Evolutionary conservation across 2,329 filamentous ascomycete species (phyloP), one percentile per base, ranked within the genome.

Genomic region (Lojkania enalia): DNA sequence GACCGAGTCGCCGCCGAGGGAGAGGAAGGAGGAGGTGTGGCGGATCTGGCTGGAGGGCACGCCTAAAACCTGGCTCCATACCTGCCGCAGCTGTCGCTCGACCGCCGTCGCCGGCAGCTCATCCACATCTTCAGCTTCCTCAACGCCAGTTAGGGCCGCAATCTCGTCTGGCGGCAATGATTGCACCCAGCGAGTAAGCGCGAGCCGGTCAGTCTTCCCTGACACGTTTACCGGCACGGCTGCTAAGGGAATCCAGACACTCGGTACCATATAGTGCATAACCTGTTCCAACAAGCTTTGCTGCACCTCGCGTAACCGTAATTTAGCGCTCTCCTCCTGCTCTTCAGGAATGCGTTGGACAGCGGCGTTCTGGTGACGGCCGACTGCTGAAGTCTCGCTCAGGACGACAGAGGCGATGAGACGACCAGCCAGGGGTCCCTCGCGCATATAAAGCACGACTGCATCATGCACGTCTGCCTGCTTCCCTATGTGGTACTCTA

Each of bases 361-460:
- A 27, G 23, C n/a, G 7, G n/a, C 7, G 23, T 27, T 7, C n/a
- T n/a, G n/a, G n/a, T n/a, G n/a, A 27, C 23, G 23, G 7, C n/a
- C 7, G 7, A 27, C 7, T 7, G 23, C 30, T n/a, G n/a, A n/a
- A n/a, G n/a, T n/a, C n/a, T 57, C 59, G 27, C 66, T 64, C 7
- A 71, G 49, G 9, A 71, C 69, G 40, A 74, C 52, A 1, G 77
- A 64, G 4, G 73, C 64, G 6, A 74, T 67, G n/a, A 74, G 64
- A 4, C 63, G 66, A 39, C 71, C 60, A 35, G 70, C 64, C 18
- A 63, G 55, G 2, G 49, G 61, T 11, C 70, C 70, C 12, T 46
- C 35, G 42, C 69, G 69, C 7, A 68, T 66, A 25, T 74, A 48
- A 20, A 71, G 60, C 2, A 74, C 71, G 38, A 73, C 58, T 4